phyloP scores from a whole-genome alignment of 331 rosid species.

The Pyrus hybrid region DNA sequence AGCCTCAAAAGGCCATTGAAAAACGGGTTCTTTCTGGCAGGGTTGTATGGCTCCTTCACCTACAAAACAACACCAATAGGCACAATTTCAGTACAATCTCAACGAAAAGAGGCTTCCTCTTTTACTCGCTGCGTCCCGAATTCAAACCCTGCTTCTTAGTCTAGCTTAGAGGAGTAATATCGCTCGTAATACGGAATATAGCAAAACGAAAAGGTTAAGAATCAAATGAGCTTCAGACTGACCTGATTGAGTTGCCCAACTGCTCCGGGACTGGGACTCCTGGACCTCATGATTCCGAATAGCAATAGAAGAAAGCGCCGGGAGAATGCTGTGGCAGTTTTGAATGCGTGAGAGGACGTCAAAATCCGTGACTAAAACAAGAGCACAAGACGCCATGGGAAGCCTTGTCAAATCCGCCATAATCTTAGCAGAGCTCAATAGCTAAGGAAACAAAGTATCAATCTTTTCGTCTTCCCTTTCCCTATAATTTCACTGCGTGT shows the following conservation, averaged over 20 bases:
- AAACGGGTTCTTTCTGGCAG: constrained; percentile 34
- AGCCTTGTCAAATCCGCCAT: constrained; percentile 29
- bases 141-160: neutral
- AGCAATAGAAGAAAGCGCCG: neutral
- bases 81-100: neutral
- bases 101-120: neutral
- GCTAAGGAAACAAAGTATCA: neutral
- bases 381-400: constrained; percentile 6
- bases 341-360: constrained; percentile 7
- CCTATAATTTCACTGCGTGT: neutral
- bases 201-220: neutral
- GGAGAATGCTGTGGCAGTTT: neutral
- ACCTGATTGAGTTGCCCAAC: constrained; percentile 1
- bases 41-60: constrained; percentile 44
- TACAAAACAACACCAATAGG: constrained; percentile 4
- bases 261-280: neutral
- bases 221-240: neutral
- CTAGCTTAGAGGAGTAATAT: neutral
- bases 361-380: constrained; percentile 9
- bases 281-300: constrained; percentile 6
- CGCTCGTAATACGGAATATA: too few relatives aligned
- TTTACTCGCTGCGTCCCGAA: neutral
- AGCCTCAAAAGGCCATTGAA: constrained; percentile 31
- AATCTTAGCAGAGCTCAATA: neutral
- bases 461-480: neutral